Percentiles rank a stretch among this genome's conserved stretches.
phyloP scores from a whole-genome alignment of 371 early-diverging fungal species.

The Saksenaea vasiformis region DNA sequence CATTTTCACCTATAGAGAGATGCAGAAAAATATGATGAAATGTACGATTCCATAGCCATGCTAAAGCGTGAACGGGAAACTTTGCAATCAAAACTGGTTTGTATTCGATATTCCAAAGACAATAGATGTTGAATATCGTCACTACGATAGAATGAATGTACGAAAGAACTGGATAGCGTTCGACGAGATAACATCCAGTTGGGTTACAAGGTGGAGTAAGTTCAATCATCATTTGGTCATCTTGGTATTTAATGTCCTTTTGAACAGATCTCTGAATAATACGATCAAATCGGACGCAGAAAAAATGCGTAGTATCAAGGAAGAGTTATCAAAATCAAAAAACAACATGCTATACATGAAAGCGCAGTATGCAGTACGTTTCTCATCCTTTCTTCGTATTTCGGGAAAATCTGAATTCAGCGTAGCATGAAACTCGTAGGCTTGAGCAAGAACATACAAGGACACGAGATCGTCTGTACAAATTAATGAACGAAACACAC shows the following conservation, averaged over 20 bases:
- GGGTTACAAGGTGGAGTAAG: conserved; percentile 18
- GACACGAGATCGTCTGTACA: conserved; percentile 37
- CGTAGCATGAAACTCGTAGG: conserved; percentile 43
- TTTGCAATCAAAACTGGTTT: conserved; percentile 19
- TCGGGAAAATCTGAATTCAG: neutral
- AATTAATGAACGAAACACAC: conserved; percentile 36
- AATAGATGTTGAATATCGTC: neutral
- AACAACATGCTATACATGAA: conserved; percentile 48
- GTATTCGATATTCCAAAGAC: neutral
- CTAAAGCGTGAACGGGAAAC: conserved; percentile 15
- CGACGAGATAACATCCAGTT: conserved; percentile 14
- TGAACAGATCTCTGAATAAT: conserved; percentile 20
- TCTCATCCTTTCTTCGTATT: neutral
- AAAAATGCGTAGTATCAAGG: conserved; percentile 27
- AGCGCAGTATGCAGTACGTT: conserved; percentile 47
- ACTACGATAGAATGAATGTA: conserved; percentile 9
- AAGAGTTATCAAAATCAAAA: conserved; percentile 42
- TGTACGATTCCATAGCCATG: conserved; percentile 11
- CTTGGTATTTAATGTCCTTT: neutral
- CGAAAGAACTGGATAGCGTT: conserved; percentile 8
- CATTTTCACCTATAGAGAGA: neutral
- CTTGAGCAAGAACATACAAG: conserved; percentile 45
- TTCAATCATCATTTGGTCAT: neutral
- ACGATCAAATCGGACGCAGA: conserved; percentile 18
- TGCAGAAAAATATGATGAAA: conserved; percentile 8